Base-by-base conservation (phyloP, 1,139 yeast species). In the Taphrina sp. region DNA sequence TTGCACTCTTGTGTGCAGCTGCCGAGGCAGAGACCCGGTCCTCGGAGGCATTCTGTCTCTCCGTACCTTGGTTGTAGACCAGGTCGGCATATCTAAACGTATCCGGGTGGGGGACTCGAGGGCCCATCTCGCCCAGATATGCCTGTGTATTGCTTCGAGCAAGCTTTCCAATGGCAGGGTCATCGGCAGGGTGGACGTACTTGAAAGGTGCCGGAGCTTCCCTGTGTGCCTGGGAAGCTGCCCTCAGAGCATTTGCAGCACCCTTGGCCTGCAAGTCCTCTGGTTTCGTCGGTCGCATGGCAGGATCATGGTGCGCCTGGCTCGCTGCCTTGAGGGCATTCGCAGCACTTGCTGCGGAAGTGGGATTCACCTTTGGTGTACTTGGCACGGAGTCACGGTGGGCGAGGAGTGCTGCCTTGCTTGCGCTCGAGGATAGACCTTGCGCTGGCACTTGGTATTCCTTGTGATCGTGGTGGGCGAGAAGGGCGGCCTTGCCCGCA, bases 281-380 rank as follows among this genome's bases (percentile, higher is more conserved):
- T 3, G 54, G 54, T 23, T 38, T 38, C 20, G 46, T 49, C n/a
- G 54, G 46, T 2, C 54, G 45, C 46, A 38, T 38, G 24, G 46
- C 46, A 5, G 54, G 46, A 14, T 49, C 54, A 23, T 49, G 54
- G 23, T 49, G 54, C 8, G 46, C 54, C 23, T 29, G 54, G n/a
- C 39, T 31, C 8, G 54, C 54, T 5, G 54, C 54, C 26, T 49
- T 49, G 39, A 49, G 39, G 5, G 54, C 54, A 23, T 49, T 49
- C 17, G 46, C 46, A n/a, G 54, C 54, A 24, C 54, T 39, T 5
- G 54, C 54, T n/a, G 44, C 54, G 7, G 54, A 49, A 7, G 54
- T 49, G 41, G 26, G 36, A 19, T 49, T 39, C n/a, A 22, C 46
- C 23, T 14, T 29, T 5, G 54, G 29, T 4, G 44, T 20, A 2